Percentiles rank a stretch among this genome's conserved stretches.
These are phyloP conservation scores for Epichloe sp. DNA, from an alignment of 2,329 filamentous ascomycete species.

Conservation along the genomic window DNA sequence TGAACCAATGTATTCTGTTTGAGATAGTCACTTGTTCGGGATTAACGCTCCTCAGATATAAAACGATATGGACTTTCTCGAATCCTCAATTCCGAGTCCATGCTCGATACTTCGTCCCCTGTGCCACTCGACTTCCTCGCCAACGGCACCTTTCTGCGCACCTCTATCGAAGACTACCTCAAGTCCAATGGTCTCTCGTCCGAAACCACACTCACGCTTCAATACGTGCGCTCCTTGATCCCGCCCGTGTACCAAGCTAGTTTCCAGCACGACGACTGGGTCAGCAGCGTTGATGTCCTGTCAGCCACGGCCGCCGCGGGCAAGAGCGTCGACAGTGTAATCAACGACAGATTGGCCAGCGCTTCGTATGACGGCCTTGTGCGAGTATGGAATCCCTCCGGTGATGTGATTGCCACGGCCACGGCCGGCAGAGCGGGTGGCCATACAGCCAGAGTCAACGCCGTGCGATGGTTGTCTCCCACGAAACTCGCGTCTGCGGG, in stretches of 20 bases:
- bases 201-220: constrained; percentile 74
- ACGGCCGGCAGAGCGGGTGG: constrained; percentile 52
- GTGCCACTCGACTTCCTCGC: constrained; percentile 90
- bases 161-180: constrained; percentile 83
- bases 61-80: constrained; percentile 58
- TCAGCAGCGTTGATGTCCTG: constrained; percentile 73
- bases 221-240: constrained; percentile 86
- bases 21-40: too few species aligned
- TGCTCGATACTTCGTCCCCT: constrained; percentile 51
- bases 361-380: constrained; percentile 84
- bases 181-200: constrained; percentile 74
- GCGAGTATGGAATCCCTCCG: constrained; percentile 79
- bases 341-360: constrained; percentile 58
- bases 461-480: constrained; percentile 70
- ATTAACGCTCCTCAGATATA: constrained; percentile 34
- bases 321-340: constrained; percentile 23
- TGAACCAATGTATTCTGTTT: background rate
- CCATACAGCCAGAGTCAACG: constrained; percentile 64
- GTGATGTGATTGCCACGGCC: constrained; percentile 71
- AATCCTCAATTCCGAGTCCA: constrained; percentile 58
- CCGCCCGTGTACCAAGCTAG: constrained; percentile 81
- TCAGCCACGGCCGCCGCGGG: constrained; percentile 52
- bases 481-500: constrained; percentile 71
- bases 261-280: constrained; percentile 97
- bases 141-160: constrained; percentile 82